phyloP scores from a whole-genome alignment of 805 yeast genomes.

The Yarrowia yakushimensis region DNA sequence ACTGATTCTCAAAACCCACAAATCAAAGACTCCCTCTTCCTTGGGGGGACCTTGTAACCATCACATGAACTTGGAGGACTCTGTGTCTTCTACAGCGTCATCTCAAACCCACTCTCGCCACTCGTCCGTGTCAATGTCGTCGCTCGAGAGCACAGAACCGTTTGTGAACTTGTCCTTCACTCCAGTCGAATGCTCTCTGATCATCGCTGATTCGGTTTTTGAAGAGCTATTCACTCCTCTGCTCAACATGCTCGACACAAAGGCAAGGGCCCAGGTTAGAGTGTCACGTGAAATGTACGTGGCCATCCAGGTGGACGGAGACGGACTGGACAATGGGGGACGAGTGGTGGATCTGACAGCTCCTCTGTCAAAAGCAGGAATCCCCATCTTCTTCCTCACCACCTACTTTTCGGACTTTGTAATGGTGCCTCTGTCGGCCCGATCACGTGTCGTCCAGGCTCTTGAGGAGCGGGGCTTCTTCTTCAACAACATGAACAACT shows the following conservation, averaged over 20 bases:
- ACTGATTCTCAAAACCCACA: constrained; percentile 35
- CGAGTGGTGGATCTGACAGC: constrained; percentile 54
- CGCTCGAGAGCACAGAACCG: constrained; percentile 36
- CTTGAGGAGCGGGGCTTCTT: constrained; percentile 45
- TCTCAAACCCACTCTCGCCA: constrained; percentile 6
- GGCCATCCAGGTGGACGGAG: constrained; percentile 58
- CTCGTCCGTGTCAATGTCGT: constrained; percentile 28
- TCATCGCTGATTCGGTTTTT: constrained; percentile 47
- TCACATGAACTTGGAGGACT: constrained; percentile 21
- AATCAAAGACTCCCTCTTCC: constrained; percentile 1
- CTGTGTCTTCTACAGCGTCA: constrained; percentile 9
- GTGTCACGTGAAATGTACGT: constrained; percentile 47
- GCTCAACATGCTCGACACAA: constrained; percentile 37
- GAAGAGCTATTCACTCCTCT: constrained; percentile 42
- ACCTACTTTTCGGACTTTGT: constrained; percentile 64
- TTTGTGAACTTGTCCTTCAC: constrained; percentile 63
- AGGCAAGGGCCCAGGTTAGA: constrained; percentile 37
- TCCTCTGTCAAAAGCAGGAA: constrained; percentile 55
- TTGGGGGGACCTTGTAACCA: background rate
- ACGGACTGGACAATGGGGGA: constrained; percentile 50
- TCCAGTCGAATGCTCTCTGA: constrained; percentile 59
- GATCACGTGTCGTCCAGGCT: constrained; percentile 46
- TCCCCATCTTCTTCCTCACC: constrained; percentile 58
- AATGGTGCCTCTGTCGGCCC: constrained; percentile 49
- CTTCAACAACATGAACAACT: constrained; percentile 46